Base-by-base conservation (phyloP, 2,329 filamentous ascomycete species). In the Colletotrichum nymphaeae region DNA sequence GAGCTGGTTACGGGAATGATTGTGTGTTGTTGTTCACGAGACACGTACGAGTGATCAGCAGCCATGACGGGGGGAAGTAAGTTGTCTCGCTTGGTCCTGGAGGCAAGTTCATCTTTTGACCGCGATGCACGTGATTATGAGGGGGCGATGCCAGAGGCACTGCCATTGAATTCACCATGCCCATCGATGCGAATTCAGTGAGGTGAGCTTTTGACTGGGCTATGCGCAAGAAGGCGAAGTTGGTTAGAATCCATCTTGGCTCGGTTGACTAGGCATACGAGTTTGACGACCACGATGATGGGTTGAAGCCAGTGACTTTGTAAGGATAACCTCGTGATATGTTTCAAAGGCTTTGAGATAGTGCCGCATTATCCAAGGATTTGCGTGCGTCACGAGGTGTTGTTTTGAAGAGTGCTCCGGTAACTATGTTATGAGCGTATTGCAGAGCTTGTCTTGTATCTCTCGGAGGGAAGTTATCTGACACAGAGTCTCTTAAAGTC, bases 71-170 rank as follows among this genome's bases (percentile, higher is more conserved):
- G 28, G 52, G 58, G n/a, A n/a, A n/a, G n/a, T n/a, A n/a, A n/a
- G n/a, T 35, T 35, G 30, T 70, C 53, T 49, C 53, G 59, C 70
- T 37, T 69, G 53, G 60, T 49, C 24, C 30, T 35, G 28, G 26
- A 65, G 42, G 26, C 37, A 24, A 56, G 12, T 28, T 26, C 62
- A 26, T 16, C 24, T n/a, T 42, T 56, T 53, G 42, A 24, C 6
- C 24, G 5, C 12, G 22, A 30, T 30, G 55, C 66, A 69, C 59
- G 70, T 73, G 66, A n/a, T n/a, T n/a, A n/a, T n/a, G n/a, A n/a
- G n/a, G n/a, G 28, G 16, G 24, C 11, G 12, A n/a, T 42, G 0
- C 16, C 37, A 19, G 8, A 35, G 28, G n/a, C 60, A 14, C 60
- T 24, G n/a, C 22, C n/a, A 3, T 53, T 22, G 12, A 12, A 46